These are phyloP conservation scores for Gracilaria caudata DNA, from an alignment of 23 red algal species.

Conservation along the genomic window DNA sequence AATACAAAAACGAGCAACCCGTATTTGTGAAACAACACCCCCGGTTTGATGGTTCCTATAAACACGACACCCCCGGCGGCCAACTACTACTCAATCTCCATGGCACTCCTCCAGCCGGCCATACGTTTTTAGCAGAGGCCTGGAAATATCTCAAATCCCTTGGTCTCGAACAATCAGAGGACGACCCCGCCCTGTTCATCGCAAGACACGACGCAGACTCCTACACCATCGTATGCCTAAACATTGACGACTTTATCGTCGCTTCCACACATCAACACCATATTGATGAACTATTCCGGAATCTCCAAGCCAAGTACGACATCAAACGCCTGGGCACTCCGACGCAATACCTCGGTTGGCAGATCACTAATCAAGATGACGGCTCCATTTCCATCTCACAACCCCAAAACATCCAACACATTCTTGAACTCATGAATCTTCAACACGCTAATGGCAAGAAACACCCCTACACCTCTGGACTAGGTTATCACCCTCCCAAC, in stretches of 20 bases:
- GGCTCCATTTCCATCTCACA: background rate
- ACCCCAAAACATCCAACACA: background rate
- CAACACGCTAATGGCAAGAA: background rate
- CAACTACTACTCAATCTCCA: background rate
- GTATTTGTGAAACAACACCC: conserved; percentile 16
- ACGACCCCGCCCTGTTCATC: background rate
- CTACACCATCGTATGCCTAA: background rate
- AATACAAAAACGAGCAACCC: conserved; percentile 3
- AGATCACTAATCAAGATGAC: background rate
- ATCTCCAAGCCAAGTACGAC: background rate
- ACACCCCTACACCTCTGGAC: no score
- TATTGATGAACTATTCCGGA: background rate
- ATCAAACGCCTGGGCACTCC: conserved; percentile 9
- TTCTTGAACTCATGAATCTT: background rate
- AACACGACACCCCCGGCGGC: background rate
- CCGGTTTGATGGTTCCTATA: background rate
- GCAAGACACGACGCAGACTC: background rate
- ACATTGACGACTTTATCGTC: background rate
- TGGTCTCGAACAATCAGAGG: background rate
- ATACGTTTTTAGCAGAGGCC: background rate
- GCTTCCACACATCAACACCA: background rate
- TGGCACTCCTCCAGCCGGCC: background rate
- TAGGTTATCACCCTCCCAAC: background rate
- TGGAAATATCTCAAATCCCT: background rate
- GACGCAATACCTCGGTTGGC: background rate